phyloP scores from a whole-genome alignment of 805 yeast genomes.

The Jamesozyma jinghongensis region DNA sequence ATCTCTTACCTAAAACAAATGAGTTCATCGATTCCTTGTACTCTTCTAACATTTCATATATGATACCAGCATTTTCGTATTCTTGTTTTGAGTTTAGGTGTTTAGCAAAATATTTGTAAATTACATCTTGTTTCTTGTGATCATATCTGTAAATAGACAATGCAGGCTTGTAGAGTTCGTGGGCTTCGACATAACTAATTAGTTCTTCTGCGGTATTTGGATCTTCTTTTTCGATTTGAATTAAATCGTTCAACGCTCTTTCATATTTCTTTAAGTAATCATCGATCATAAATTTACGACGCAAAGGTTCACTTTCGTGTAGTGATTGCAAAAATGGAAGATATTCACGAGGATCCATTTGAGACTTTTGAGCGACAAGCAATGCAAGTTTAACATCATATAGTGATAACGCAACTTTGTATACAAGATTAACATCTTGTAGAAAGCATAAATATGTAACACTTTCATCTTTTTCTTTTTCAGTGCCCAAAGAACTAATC shows the following conservation, averaged over 20 bases:
- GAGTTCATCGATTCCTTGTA: conserved; percentile 56
- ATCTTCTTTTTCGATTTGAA: conserved; percentile 35
- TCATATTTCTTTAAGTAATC: conserved; percentile 58
- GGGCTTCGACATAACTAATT: conserved; percentile 56
- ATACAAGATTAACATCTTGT: conserved; percentile 78
- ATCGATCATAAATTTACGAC: conserved; percentile 72
- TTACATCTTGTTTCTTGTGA: conserved; percentile 40
- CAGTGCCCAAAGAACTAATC: conserved; percentile 44
- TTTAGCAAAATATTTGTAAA: conserved; percentile 56
- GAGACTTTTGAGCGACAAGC: conserved; percentile 88
- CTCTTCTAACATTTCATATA: conserved; percentile 59
- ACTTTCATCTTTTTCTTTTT: conserved; percentile 48
- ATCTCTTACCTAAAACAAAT: conserved; percentile 59
- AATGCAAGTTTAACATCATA: conserved; percentile 78
- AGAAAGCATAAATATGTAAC: conserved; percentile 83
- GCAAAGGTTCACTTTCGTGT: conserved; percentile 53
- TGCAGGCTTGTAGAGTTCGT: conserved; percentile 63
- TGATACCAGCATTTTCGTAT: conserved; percentile 68
- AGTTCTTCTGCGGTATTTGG: conserved; percentile 44
- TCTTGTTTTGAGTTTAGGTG: conserved; percentile 46
- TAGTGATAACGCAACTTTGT: conserved; percentile 67
- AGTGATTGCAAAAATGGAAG: conserved; percentile 81
- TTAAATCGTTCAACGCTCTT: conserved; percentile 61
- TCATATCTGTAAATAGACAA: conserved; percentile 53
- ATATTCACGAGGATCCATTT: conserved; percentile 95